phyloP scores from a whole-genome alignment of 176 grass and related monocot genomes.

The Paspalum vaginatum region DNA sequence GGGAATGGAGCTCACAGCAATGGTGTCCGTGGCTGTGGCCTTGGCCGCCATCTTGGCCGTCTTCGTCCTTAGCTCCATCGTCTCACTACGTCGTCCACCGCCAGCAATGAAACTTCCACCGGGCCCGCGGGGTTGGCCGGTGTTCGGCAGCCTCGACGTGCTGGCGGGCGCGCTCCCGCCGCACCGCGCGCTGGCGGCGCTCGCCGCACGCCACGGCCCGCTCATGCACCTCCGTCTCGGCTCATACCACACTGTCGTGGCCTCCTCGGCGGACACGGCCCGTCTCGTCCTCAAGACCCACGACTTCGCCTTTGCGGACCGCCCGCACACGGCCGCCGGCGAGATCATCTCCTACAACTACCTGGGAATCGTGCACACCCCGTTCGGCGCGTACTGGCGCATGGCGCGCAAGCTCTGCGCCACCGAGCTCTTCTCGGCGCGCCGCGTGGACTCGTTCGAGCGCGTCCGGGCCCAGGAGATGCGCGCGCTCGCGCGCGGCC shows the following conservation, averaged over 20 bases:
- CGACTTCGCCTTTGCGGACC: conserved; percentile 52
- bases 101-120: conserved; percentile 50
- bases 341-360: conserved; percentile 49
- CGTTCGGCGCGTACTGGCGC: conserved; percentile 61
- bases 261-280: conserved; percentile 49
- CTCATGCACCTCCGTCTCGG: conserved; percentile 70
- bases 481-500: conserved; percentile 15
- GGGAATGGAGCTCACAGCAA: conserved; percentile 41
- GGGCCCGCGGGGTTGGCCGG: conserved; percentile 58
- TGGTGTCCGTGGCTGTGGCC: neutral
- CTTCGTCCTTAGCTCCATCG: conserved; percentile 1
- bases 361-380: conserved; percentile 54
- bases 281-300: conserved; percentile 70
- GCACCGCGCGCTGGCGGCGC: conserved; percentile 53
- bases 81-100: neutral
- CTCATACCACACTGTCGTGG: conserved; percentile 58
- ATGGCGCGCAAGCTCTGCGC: conserved; percentile 59
- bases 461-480: conserved; percentile 53
- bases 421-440: conserved; percentile 65
- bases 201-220: conserved; percentile 52
- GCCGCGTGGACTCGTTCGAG: conserved; percentile 54
- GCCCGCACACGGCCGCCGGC: conserved; percentile 53
- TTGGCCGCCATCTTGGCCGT: conserved; percentile 1
- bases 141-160: conserved; percentile 58
- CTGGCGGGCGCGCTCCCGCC: conserved; percentile 47